Conservation (phyloP, 805 yeast species). For the Torulaspora maleeae region DNA sequence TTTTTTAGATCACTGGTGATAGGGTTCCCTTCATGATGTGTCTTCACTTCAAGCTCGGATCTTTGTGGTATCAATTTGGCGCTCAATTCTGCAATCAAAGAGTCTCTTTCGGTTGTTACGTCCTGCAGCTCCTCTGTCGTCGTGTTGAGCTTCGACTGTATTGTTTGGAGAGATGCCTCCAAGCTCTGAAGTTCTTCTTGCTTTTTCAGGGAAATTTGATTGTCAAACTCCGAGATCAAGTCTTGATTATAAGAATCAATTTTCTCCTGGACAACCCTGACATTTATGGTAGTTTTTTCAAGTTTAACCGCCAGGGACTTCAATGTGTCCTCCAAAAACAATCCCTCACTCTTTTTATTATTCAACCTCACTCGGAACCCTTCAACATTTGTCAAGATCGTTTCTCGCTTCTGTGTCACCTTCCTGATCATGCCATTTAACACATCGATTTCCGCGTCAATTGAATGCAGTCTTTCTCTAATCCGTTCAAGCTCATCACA, state of each 20-base stretch:
- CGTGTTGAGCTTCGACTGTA: slow-evolving; percentile 45
- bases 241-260: slow-evolving; percentile 47
- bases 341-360: slow-evolving; percentile 40
- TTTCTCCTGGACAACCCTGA: slow-evolving; percentile 39
- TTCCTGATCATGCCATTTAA: slow-evolving; percentile 44
- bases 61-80: slow-evolving; percentile 54
- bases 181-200: slow-evolving; percentile 39
- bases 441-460: slow-evolving; percentile 51
- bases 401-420: slow-evolving; percentile 40
- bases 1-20: slow-evolving; percentile 13
- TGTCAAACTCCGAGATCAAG: slow-evolving; percentile 48
- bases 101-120: slow-evolving; percentile 24
- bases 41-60: slow-evolving; percentile 35
- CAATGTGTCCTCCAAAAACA: slow-evolving; percentile 43
- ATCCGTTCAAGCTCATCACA: slow-evolving; percentile 42
- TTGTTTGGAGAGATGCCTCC: slow-evolving; percentile 38
- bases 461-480: slow-evolving; percentile 38
- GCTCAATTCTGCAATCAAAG: slow-evolving; percentile 51
- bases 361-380: slow-evolving; percentile 42
- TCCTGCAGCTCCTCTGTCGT: slow-evolving; percentile 25
- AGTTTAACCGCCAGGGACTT: slow-evolving; percentile 31
- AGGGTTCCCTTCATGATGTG: slow-evolving; percentile 16
- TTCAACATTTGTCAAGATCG: slow-evolving; percentile 40
- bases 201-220: slow-evolving; percentile 50
- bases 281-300: slow-evolving; percentile 34